A percentile compares a stretch with the other conserved stretches of the same genome.
phyloP scores from a whole-genome alignment of 73 alveolate genomes.

The Paramecium sexaurelia region DNA sequence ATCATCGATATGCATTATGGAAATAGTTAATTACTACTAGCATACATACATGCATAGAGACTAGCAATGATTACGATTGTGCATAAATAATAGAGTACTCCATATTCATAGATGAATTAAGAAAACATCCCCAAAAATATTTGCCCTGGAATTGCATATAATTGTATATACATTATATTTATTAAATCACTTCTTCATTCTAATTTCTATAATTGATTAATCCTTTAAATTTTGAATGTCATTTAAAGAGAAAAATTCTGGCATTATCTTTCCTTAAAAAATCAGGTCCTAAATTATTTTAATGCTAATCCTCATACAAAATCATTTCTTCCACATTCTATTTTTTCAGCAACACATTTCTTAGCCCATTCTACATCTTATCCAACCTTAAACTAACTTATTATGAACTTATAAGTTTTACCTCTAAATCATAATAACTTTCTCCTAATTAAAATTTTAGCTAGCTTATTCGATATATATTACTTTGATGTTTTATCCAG shows the following conservation, averaged over 20 bases:
- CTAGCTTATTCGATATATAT: background rate
- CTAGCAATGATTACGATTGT: background rate
- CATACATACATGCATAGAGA: background rate
- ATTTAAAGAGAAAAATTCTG: conserved; percentile 41
- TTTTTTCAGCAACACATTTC: conserved; percentile 47
- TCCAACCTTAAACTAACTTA: conserved; percentile 51
- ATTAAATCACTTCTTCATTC: conserved; percentile 43
- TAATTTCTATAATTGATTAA: background rate
- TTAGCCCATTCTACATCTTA: conserved; percentile 58
- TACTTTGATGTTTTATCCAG: conserved; percentile 27
- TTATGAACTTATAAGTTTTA: background rate
- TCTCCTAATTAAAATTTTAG: background rate
- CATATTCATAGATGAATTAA: background rate
- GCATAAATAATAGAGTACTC: background rate
- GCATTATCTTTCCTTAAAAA: conserved; percentile 25
- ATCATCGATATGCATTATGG: background rate
- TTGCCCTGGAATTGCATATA: conserved; percentile 41
- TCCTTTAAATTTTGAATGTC: conserved; percentile 30
- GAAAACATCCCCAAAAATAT: background rate
- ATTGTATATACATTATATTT: conserved; percentile 30
- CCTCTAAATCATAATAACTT: conserved; percentile 37
- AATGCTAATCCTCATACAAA: background rate
- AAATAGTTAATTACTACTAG: background rate
- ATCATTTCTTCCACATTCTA: conserved; percentile 38
- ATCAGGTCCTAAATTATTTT: background rate